A percentile compares a stretch with the other conserved stretches of the same genome.
These are phyloP conservation scores for Pestalotiopsis fici DNA, from an alignment of 2,329 filamentous ascomycete genomes.

Conservation along the genomic window DNA sequence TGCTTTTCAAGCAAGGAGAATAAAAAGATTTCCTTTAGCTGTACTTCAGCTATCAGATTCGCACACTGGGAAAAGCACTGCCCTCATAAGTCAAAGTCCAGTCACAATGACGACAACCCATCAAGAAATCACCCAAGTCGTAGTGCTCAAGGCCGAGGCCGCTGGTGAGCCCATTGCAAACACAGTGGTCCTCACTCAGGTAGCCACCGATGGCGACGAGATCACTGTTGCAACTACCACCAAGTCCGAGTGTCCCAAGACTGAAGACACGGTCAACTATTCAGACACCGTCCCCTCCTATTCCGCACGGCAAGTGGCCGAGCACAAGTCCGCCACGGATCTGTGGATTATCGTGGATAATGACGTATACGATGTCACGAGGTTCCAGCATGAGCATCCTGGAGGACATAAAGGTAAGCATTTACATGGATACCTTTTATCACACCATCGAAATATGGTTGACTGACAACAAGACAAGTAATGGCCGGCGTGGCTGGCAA, in stretches of 20 bases:
- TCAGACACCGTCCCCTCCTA: background rate
- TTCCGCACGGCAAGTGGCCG: slow-evolving; percentile 12
- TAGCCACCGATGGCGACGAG: background rate
- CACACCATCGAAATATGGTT: background rate
- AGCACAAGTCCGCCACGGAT: slow-evolving; percentile 17
- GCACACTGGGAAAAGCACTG: too few species aligned
- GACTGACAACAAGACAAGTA: slow-evolving; percentile 7
- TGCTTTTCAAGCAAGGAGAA: too few species aligned
- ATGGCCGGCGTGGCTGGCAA: slow-evolving; percentile 18
- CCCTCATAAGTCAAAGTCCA: background rate
- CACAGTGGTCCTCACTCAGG: background rate
- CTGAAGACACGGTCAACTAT: background rate
- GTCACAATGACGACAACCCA: background rate
- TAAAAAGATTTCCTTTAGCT: too few species aligned
- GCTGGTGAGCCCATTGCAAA: background rate
- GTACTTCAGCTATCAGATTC: too few species aligned
- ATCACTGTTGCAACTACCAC: background rate
- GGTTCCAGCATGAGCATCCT: slow-evolving; percentile 22
- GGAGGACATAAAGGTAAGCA: slow-evolving; percentile 23
- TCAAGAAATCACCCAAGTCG: background rate
- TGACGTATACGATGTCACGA: slow-evolving; percentile 24
- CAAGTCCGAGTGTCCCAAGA: background rate
- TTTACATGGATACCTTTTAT: background rate
- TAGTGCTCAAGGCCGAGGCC: background rate
- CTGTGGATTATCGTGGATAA: slow-evolving; percentile 25